phyloP scores from a whole-genome alignment of 1,284 basidiomycete species.

The Tremellales sp. region DNA sequence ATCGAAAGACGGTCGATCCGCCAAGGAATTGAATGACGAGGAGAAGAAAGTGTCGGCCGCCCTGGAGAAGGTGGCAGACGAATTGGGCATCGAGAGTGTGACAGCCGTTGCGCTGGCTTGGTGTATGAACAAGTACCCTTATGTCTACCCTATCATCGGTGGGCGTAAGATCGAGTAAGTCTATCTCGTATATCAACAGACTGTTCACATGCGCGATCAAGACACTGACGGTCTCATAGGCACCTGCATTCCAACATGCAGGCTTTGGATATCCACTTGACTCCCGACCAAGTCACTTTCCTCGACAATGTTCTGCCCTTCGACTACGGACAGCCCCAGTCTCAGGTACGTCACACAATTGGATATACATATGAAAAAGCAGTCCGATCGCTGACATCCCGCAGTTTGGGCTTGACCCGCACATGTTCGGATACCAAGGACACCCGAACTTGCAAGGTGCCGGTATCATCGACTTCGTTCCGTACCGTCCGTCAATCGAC shows the following conservation, averaged over 20 bases:
- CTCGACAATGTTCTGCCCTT: conserved; percentile 24
- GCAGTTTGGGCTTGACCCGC: conserved; percentile 23
- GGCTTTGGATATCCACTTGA: conserved; percentile 31
- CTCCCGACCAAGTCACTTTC: conserved; percentile 21
- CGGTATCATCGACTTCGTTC: conserved; percentile 19
- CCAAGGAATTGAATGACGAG: conserved; percentile 2
- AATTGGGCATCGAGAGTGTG: conserved; percentile 7
- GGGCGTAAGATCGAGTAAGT: conserved; percentile 32
- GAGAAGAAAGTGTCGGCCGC: conserved; percentile 16
- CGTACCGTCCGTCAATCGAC: conserved; percentile 9
- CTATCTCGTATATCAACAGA: not conserved
- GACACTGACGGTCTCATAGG: not conserved
- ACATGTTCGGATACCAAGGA: conserved; percentile 15
- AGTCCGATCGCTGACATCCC: not conserved
- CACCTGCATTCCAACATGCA: conserved; percentile 38
- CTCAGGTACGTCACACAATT: not conserved
- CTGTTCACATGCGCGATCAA: not conserved
- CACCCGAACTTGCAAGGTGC: conserved; percentile 12
- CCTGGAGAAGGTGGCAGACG: conserved; percentile 16
- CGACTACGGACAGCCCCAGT: conserved; percentile 19
- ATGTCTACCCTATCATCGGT: conserved; percentile 26
- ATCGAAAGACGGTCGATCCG: conserved; percentile 1
- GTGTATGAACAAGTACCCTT: conserved; percentile 12
- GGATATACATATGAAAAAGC: not conserved
- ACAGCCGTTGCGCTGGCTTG: not conserved